Percentiles rank a stretch among this genome's conserved stretches.
These are phyloP conservation scores for Limonium bicolor DNA, from an alignment of 148 eudicot genomes.

Conservation along the genomic window DNA sequence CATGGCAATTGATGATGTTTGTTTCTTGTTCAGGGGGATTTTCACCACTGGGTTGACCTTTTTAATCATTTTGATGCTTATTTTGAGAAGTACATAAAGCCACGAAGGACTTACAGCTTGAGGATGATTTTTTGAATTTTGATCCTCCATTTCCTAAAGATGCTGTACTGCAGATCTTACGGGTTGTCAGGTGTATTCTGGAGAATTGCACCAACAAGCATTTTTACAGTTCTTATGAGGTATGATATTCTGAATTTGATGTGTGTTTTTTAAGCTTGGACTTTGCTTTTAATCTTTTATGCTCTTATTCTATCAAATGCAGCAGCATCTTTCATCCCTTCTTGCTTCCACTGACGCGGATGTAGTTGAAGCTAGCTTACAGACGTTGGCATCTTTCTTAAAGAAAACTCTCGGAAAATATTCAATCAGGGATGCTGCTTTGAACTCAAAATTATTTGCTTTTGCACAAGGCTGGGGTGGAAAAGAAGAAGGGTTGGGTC, in stretches of 20 bases:
- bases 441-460: constrained; percentile 70
- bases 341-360: constrained; percentile 88
- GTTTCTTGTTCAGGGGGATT: constrained; percentile 60
- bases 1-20: constrained; percentile 4
- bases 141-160: constrained; percentile 96
- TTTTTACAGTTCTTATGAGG: constrained; percentile 87
- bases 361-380: constrained; percentile 87
- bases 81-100: constrained; percentile 72
- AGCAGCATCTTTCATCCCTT: constrained; percentile 82
- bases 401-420: constrained; percentile 84
- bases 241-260: constrained; percentile 5
- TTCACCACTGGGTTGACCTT: constrained; percentile 93
- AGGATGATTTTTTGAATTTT: constrained; percentile 54
- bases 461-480: constrained; percentile 99
- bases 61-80: constrained; percentile 82
- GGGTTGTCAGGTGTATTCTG: constrained; percentile 66
- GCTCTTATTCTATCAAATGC: constrained; percentile 12
- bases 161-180: constrained; percentile 78
- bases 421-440: constrained; percentile 57
- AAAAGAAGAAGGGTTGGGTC: constrained; percentile 96
- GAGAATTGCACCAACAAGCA: constrained; percentile 97
- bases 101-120: constrained; percentile 76
- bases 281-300: constrained; percentile 5
- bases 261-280: not conserved
- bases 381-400: constrained; percentile 77